Evolutionary conservation across 2,329 filamentous ascomycete species (phyloP), one percentile per base, ranked within the genome.

Genomic region (Madurella mycetomatis): DNA sequence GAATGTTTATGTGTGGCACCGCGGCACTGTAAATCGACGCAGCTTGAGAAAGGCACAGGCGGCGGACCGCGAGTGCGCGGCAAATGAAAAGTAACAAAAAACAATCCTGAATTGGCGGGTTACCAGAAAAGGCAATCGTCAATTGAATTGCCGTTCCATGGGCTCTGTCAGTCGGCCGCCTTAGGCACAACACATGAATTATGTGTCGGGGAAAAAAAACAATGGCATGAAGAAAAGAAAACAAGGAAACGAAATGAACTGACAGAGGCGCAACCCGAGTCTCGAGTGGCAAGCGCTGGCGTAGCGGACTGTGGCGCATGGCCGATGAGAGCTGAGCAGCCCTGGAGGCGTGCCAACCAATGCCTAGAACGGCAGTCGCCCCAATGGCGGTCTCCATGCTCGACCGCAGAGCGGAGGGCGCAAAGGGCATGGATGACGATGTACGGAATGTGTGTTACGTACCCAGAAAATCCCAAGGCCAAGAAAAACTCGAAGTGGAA

Each of bases 371-470:
- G 42, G 37, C 51, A 56, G 34, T 62, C 57, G 60, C 62, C 60
- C 50, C 61, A 62, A 59, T 48, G 58, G 62, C 62, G 61, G 62
- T 62, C 55, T 55, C 55, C 25, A 32, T 44, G 15, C 32, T n/a
- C 5, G 18, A 41, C 51, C 30, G 49, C 41, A 48, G 11, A 39
- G 13, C 5, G 5, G 42, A 43, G 47, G 41, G 25, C 25, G 7
- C 8, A 39, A 42, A 47, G 25, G 47, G 25, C 46, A 52, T 9
- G 41, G 47, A 42, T 47, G 16, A 45, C n/a, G 39, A 16, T 34
- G 34, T 37, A 25, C 25, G 7, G 25, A 25, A 25, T 7, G 25
- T 25, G 25, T 25, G 25, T 25, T 25, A 25, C 25, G 25, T 25
- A 25, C 25, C 25, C 7, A 25, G 25, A 25, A 25, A 25, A 25